Percentiles rank a stretch among this genome's conserved stretches.
Conservation (phyloP, 1,284 basidiomycete genomes). For the Puccinia coronata region DNA sequence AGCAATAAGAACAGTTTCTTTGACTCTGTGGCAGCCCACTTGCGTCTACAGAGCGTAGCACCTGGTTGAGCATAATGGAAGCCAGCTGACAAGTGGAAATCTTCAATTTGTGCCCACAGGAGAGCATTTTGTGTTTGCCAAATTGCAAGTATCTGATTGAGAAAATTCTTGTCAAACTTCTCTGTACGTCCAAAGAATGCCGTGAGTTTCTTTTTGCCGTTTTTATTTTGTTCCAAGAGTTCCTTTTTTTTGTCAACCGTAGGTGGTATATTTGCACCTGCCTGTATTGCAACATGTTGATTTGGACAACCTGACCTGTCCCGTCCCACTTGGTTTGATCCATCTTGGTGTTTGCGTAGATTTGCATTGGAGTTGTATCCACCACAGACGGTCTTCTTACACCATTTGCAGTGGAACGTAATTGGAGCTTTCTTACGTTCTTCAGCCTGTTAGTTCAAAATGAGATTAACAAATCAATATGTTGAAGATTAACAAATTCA, state of each 20-base stretch:
- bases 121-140: slow-evolving; percentile 35
- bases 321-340: slow-evolving; percentile 25
- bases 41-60: too few species aligned
- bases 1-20: slow-evolving; percentile 9
- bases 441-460: neutral
- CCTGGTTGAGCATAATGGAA: slow-evolving; percentile 18
- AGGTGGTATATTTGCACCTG: slow-evolving; percentile 11
- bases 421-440: slow-evolving; percentile 6
- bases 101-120: slow-evolving; percentile 23
- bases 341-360: too few species aligned
- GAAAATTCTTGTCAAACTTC: slow-evolving; percentile 26
- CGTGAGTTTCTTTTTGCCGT: slow-evolving; percentile 6
- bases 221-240: neutral
- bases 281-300: slow-evolving; percentile 1
- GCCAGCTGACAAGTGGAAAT: neutral
- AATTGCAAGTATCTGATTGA: slow-evolving; percentile 20
- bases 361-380: slow-evolving; percentile 16
- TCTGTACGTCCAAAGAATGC: slow-evolving; percentile 4
- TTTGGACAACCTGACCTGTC: slow-evolving; percentile 18
- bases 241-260: neutral
- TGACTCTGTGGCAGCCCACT: neutral
- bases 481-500: too few species aligned
- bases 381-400: slow-evolving; percentile 11
- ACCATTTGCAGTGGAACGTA: slow-evolving; percentile 31
- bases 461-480: neutral